Percentiles rank a stretch among this genome's conserved stretches.
Conservation (phyloP, 2,329 filamentous ascomycete genomes). For the Fusarium temperatum region DNA sequence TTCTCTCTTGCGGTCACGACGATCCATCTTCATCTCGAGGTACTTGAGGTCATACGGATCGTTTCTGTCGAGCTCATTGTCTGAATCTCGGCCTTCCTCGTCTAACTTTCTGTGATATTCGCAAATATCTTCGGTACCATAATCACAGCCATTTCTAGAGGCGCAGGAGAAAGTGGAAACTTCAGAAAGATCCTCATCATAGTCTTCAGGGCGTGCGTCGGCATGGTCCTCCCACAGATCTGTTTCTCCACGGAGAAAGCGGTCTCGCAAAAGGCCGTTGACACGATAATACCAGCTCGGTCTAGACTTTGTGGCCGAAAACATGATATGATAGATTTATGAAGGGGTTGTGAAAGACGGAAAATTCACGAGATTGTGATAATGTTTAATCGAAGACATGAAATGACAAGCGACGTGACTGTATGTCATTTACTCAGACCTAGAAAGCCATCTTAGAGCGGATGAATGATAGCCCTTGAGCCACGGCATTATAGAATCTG, state of each 20-base stretch:
- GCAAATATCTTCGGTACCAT: not conserved
- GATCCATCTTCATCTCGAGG: not conserved
- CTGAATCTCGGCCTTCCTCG: not conserved
- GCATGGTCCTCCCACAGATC: not conserved
- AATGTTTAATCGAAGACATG: not conserved
- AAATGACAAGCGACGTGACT: not conserved
- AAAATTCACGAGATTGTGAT: not conserved
- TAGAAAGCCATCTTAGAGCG: not conserved
- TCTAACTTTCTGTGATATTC: not conserved
- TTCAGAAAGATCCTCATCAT: not conserved
- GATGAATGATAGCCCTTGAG: not conserved
- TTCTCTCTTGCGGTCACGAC: not conserved
- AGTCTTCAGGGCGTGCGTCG: not conserved
- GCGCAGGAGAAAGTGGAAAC: not conserved
- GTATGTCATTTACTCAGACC: not conserved
- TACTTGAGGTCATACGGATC: accelerated
- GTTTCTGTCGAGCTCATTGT: not conserved
- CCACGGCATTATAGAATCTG: not conserved
- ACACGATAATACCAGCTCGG: not conserved
- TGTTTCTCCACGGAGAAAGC: not conserved
- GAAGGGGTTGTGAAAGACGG: accelerated
- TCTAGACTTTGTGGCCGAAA: not conserved
- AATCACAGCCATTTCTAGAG: not conserved
- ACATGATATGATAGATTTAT: not conserved
- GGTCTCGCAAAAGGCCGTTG: not conserved